Evolutionary conservation across 2,329 filamentous ascomycete species (phyloP), one percentile per base, ranked within the genome.

Genomic region (Phoma sp.): DNA sequence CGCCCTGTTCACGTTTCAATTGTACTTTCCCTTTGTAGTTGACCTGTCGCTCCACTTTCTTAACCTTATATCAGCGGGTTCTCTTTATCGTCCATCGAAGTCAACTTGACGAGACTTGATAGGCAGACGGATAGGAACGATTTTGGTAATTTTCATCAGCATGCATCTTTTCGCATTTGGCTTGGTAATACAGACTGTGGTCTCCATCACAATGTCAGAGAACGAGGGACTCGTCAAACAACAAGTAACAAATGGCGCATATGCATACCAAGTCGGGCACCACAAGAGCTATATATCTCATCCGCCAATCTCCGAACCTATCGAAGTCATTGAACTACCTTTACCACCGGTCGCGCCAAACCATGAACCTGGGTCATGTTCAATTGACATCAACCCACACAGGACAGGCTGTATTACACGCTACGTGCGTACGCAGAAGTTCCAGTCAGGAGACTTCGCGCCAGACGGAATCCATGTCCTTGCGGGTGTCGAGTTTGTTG

Each of bases 401-500:
- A 36, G 65, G 0, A 79, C 76, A 1, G 78, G 77, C 1, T 80
- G 78, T 50, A 76, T 61, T 10, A 18, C 76, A 20, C 64, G 53
- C 2, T 52, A 45, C 9, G 5, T 45, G 14, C 4, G 6, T 2
- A n/a, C 25, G 5, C 46, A 47, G 34, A 68, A 45, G 11, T 55
- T 60, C 6, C 72, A 76, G 47, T 59, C 60, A 5, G 70, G 57
- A 42, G 65, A 51, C 58, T 82, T 81, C 36, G 61, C 74, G 0
- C 76, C 78, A 0, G 77, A 81, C 43, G 74, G 74, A n/a, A 72
- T 76, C 0, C 78, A 82, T 54, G 70, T 81, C 7, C 55, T 77
- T 9, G 74, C 70, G 18, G 71, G 48, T 4, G 69, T 78, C 10
- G 73, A 69, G 11, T 82, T 80, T 43, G 67, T 69, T 6, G 80